Conservation (phyloP, 495 filamentous ascomycete species). For the Talaromyces liani region DNA sequence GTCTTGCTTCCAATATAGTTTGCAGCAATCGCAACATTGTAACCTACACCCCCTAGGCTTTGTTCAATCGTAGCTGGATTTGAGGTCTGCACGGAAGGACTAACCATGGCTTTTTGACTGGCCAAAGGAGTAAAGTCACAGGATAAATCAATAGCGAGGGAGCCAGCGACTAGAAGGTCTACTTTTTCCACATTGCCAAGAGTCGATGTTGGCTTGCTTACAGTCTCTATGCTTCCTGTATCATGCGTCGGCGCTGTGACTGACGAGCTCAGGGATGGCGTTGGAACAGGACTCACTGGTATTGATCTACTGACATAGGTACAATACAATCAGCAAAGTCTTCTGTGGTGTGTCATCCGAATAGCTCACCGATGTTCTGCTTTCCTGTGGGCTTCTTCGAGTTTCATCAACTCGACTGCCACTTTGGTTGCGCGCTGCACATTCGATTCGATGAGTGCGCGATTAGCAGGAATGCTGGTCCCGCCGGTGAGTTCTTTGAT, state of each 20-base stretch:
- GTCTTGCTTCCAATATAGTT: slow-evolving; percentile 51
- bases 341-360: not conserved
- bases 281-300: slow-evolving; percentile 23
- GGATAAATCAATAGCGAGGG: slow-evolving; percentile 78
- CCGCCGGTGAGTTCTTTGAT: slow-evolving; percentile 75
- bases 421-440: slow-evolving; percentile 72
- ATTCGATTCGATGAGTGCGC: slow-evolving; percentile 70
- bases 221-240: slow-evolving; percentile 14
- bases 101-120: slow-evolving; percentile 16
- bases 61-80: slow-evolving; percentile 76
- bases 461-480: slow-evolving; percentile 66
- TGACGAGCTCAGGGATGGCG: slow-evolving; percentile 11
- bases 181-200: slow-evolving; percentile 19
- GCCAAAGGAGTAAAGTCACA: slow-evolving; percentile 61
- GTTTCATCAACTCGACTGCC: slow-evolving; percentile 63
- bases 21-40: slow-evolving; percentile 80
- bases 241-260: slow-evolving; percentile 13
- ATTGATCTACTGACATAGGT: slow-evolving; percentile 28
- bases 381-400: slow-evolving; percentile 37
- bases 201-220: slow-evolving; percentile 9
- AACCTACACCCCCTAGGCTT: slow-evolving; percentile 87
- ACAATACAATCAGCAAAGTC: slow-evolving; percentile 4
- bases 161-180: slow-evolving; percentile 81
- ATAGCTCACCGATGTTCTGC: slow-evolving; percentile 33
- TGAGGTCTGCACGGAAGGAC: slow-evolving; percentile 66